phyloP scores from a whole-genome alignment of 306 rosid species.

The Malus asiatica region DNA sequence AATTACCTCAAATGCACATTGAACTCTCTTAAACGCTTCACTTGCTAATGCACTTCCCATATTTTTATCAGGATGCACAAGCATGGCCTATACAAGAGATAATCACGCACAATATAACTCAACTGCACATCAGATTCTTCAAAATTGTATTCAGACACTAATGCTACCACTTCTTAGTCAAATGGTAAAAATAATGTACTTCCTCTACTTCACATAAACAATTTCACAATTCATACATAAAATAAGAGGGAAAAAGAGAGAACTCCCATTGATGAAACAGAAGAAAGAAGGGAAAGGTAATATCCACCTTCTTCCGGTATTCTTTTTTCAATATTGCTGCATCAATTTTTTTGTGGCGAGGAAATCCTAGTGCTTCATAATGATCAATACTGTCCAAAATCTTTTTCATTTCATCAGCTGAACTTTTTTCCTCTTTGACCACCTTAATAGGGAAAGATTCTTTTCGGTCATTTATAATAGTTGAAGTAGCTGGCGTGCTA shows the following conservation, averaged over 20 bases:
- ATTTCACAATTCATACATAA: neutral
- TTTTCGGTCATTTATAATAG: slow-evolving; percentile 42
- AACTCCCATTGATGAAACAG: neutral
- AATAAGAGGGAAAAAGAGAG: neutral
- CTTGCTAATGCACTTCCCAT: slow-evolving; percentile 89
- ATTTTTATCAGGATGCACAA: slow-evolving; percentile 97
- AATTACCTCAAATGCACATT: slow-evolving; percentile 92
- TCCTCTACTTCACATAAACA: neutral
- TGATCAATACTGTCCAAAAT: slow-evolving; percentile 65
- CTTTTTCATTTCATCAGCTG: slow-evolving; percentile 80
- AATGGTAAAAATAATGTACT: neutral
- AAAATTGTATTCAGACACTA: neutral
- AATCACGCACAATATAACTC: neutral
- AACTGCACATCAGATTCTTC: neutral
- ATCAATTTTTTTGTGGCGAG: slow-evolving; percentile 75
- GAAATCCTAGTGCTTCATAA: slow-evolving; percentile 80
- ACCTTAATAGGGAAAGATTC: slow-evolving; percentile 51
- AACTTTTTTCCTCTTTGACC: slow-evolving; percentile 43
- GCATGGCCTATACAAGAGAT: slow-evolving; percentile 70
- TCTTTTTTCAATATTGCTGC: slow-evolving; percentile 59
- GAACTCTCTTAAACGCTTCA: slow-evolving; percentile 89
- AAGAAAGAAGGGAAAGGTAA: neutral
- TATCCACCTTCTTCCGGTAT: slow-evolving; percentile 67
- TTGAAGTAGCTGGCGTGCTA: slow-evolving; percentile 43
- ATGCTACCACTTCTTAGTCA: neutral